A percentile compares a stretch with the other conserved stretches of the same genome.
These are phyloP conservation scores for Penicillium sp. DNA, from an alignment of 2,329 filamentous ascomycete species.

Conservation along the genomic window DNA sequence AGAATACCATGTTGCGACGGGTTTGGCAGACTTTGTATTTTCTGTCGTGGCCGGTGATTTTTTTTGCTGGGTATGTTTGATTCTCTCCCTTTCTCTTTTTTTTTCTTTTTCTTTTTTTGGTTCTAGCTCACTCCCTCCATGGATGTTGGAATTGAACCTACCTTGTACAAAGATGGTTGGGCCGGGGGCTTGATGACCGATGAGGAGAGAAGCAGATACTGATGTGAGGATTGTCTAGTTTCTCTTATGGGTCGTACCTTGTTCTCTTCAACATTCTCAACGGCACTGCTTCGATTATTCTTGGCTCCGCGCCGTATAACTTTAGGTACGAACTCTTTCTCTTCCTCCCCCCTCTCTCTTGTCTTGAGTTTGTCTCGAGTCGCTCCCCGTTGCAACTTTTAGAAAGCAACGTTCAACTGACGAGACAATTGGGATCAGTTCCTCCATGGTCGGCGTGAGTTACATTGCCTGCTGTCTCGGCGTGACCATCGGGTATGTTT, in stretches of 20 bases:
- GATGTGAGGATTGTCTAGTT: slow-evolving; percentile 13
- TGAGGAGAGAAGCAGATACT: too few species aligned
- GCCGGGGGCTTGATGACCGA: too few species aligned
- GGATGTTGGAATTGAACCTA: too few species aligned
- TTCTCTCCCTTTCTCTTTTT: too few species aligned
- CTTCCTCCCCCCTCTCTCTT: too few species aligned
- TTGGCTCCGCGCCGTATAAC: slow-evolving; percentile 32
- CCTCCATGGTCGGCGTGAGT: slow-evolving; percentile 36
- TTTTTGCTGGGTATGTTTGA: slow-evolving; percentile 31
- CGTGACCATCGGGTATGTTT: slow-evolving; percentile 25
- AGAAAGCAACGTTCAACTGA: too few species aligned
- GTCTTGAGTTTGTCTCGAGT: too few species aligned
- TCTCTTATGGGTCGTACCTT: slow-evolving; percentile 37
- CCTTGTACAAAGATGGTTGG: too few species aligned
- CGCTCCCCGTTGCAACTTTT: too few species aligned
- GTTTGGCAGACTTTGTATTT: slow-evolving; percentile 31
- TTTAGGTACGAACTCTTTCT: slow-evolving; percentile 24
- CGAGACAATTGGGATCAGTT: slow-evolving; percentile 10
- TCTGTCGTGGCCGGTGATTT: slow-evolving; percentile 35
- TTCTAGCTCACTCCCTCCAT: too few species aligned
- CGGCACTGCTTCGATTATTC: slow-evolving; percentile 34
- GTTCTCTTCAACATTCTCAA: slow-evolving; percentile 39
- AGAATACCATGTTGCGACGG: slow-evolving; percentile 31
- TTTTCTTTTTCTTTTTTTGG: too few species aligned
- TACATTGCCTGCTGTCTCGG: slow-evolving; percentile 35